These are phyloP conservation scores for Fraxinus floribunda DNA, from an alignment of 305 asterid species.

Conservation along the genomic window DNA sequence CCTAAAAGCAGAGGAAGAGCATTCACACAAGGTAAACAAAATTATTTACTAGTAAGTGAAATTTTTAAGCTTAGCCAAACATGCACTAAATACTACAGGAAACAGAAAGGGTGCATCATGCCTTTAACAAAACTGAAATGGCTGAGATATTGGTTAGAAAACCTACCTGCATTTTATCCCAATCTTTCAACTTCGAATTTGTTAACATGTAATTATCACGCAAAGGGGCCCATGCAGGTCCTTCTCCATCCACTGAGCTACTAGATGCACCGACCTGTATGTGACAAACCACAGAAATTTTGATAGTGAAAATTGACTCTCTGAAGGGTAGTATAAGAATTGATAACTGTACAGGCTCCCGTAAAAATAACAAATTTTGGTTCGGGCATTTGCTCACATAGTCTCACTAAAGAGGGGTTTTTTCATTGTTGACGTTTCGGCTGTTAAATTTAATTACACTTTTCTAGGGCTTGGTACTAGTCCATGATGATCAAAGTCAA, in stretches of 20 bases:
- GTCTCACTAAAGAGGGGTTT: background rate
- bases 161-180: constrained; percentile 80
- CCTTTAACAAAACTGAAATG: background rate
- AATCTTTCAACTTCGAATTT: constrained; percentile 75
- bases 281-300: constrained; percentile 19
- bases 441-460: background rate
- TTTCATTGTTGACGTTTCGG: background rate
- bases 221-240: constrained; percentile 86
- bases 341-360: constrained; percentile 13
- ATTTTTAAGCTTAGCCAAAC: background rate
- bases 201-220: constrained; percentile 87
- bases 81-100: background rate
- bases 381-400: background rate
- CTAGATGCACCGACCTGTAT: constrained; percentile 55
- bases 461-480: background rate
- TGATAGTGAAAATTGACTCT: background rate
- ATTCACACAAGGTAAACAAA: background rate
- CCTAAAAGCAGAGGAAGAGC: constrained; percentile 35
- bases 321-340: constrained; percentile 7
- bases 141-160: background rate
- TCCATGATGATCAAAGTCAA: background rate
- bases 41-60: background rate
- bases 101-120: background rate
- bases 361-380: background rate
- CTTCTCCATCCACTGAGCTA: constrained; percentile 46